Conservation (phyloP, 345 rosid genomes). For the Eutrema japonicum region DNA sequence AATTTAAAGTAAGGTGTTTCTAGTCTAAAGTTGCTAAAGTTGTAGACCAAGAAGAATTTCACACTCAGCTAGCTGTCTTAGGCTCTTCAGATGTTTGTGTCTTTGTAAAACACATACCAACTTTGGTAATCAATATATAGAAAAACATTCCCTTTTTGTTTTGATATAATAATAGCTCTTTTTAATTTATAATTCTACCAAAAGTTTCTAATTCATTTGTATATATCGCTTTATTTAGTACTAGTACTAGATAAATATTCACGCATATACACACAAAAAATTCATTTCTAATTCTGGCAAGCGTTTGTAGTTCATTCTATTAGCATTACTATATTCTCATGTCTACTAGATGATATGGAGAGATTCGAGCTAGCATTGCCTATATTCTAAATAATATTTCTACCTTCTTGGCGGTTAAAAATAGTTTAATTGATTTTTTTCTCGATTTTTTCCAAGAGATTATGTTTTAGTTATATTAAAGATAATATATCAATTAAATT, state of each 20-base stretch:
- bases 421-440: background rate
- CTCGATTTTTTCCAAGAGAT: background rate
- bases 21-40: conserved; percentile 1
- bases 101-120: background rate
- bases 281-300: background rate
- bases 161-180: background rate
- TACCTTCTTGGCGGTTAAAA: background rate
- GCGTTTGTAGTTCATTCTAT: background rate
- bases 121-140: background rate
- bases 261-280: background rate
- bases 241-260: background rate
- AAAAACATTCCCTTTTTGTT: background rate
- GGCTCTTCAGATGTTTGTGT: background rate
- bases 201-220: background rate
- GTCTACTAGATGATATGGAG: background rate
- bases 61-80: conserved; percentile 9
- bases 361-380: background rate
- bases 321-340: background rate
- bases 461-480: background rate
- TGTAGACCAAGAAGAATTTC: conserved; percentile 10
- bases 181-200: background rate
- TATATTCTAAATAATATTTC: background rate
- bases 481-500: background rate
- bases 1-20: background rate
- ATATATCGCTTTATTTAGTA: background rate